Base-by-base conservation (phyloP, 148 eudicot species). In the Arctostaphylos glauca region DNA sequence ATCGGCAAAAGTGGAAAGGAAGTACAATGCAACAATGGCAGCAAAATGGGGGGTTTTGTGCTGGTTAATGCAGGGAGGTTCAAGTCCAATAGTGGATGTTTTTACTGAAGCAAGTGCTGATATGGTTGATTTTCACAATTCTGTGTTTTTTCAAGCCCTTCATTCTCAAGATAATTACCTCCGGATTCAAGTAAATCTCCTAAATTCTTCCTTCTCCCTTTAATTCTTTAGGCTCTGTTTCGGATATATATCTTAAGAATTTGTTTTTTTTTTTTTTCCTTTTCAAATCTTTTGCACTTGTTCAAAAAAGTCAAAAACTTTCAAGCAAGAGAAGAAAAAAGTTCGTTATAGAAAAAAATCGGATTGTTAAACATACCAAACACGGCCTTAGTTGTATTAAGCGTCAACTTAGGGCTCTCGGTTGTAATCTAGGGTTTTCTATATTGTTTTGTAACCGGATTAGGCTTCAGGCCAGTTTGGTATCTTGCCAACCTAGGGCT, bases 121-220 rank as follows among this genome's bases (percentile, higher is more conserved):
- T 75, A 76, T 82, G 74, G 80, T 82, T 82, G 84, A 82, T 38
- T 75, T 59, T 50, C 84, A 82, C 47, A 60, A 10, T 76, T 56
- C 73, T 25, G 80, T 82, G 23, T 55, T 82, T 44, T 82, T 82
- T 52, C 79, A 75, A 82, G 84, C 80, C 47, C 79, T 82, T 60
- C 80, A 74, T 5, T 82, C 80, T 9, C 59, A 82, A 38, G 64
- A 80, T 16, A 80, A 80, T n/a, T 80, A 52, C 43, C 82, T 80
- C 49, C 60, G 76, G 13, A 80, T 80, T 80, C 82, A 80, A 9
- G 82, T 80, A 52, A 15, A 9, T 48, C 21, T 21, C 13, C 8
- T 23, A 0, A 23, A 8, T 9, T 9, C 23, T 62, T 21, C 9
- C 4, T 3, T 7, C 38, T 9, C 14, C 38, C 41, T 2, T n/a